phyloP scores from a whole-genome alignment of 1,284 basidiomycete species.

The Sutorius eximius region DNA sequence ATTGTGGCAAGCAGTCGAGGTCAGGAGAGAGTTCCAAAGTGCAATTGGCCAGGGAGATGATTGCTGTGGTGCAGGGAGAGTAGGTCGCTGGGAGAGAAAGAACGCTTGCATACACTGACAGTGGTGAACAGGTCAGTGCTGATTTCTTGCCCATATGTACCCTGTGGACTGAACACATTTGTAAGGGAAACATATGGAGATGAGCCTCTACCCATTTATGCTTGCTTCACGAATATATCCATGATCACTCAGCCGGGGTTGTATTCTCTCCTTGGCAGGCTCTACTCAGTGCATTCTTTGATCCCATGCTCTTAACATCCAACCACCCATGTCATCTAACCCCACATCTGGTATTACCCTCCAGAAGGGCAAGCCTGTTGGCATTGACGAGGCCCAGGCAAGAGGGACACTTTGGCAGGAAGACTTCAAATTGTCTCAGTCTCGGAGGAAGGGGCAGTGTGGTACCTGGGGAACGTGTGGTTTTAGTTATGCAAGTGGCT shows the following conservation, averaged over 20 bases:
- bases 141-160: not conserved
- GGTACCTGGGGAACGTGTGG: slow-evolving; percentile 98
- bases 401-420: slow-evolving; percentile 82
- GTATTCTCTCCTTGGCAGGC: no score
- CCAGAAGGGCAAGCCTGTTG: slow-evolving; percentile 86
- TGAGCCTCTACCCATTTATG: no score
- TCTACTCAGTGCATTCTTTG: no score
- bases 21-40: slow-evolving; percentile 58
- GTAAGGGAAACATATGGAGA: slow-evolving; percentile 27
- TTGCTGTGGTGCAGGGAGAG: slow-evolving; percentile 64
- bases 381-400: slow-evolving; percentile 86
- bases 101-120: slow-evolving; percentile 64
- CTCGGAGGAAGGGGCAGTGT: slow-evolving; percentile 77
- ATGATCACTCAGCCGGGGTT: not conserved
- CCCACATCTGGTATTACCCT: slow-evolving; percentile 67
- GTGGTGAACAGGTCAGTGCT: slow-evolving; percentile 75
- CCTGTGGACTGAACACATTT: not conserved
- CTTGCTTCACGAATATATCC: not conserved
- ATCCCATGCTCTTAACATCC: no score
- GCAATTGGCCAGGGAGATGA: slow-evolving; percentile 73
- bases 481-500: slow-evolving; percentile 82
- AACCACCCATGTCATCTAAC: slow-evolving; percentile 45
- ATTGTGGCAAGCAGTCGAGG: slow-evolving; percentile 54
- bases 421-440: slow-evolving; percentile 88
- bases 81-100: slow-evolving; percentile 45